These are phyloP conservation scores for Pelargonium myrrhifolium DNA, from an alignment of 441 rosid species.

Conservation along the genomic window DNA sequence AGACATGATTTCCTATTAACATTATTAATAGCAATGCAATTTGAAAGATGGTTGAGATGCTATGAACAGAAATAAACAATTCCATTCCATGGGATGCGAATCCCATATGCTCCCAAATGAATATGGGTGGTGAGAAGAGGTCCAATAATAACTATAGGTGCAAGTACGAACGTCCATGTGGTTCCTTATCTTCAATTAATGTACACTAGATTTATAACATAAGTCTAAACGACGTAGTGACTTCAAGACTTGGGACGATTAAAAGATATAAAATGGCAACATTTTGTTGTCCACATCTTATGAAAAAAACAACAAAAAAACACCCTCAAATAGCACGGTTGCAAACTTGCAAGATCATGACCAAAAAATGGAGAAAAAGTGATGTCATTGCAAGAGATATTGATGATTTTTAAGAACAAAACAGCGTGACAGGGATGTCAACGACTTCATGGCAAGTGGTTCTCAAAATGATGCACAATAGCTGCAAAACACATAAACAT, in stretches of 20 bases:
- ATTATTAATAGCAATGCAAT: too few relatives aligned
- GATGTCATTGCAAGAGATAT: not conserved
- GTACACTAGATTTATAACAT: not conserved
- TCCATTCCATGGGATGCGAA: not conserved
- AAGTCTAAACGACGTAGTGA: not conserved
- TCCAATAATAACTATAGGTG: too few relatives aligned
- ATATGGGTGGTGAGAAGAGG: not conserved
- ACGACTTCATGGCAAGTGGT: not conserved
- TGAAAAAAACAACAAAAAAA: not conserved
- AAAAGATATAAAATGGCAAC: not conserved
- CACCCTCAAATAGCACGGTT: not conserved
- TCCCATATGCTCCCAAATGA: not conserved
- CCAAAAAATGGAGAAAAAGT: not conserved
- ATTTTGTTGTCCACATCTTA: not conserved
- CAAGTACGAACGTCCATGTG: not conserved
- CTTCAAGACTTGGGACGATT: not conserved
- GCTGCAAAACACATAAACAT: not conserved
- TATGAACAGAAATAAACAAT: not conserved
- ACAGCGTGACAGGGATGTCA: not conserved
- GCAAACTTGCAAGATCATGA: not conserved
- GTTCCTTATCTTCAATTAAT: not conserved
- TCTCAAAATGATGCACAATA: not conserved
- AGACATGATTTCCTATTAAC: too few relatives aligned
- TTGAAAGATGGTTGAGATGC: not conserved
- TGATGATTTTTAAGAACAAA: not conserved